Evolutionary conservation across 352 stramenopile genomes (phyloP), one percentile per base, ranked within the genome.

Genomic region (Pythium angustatum): DNA sequence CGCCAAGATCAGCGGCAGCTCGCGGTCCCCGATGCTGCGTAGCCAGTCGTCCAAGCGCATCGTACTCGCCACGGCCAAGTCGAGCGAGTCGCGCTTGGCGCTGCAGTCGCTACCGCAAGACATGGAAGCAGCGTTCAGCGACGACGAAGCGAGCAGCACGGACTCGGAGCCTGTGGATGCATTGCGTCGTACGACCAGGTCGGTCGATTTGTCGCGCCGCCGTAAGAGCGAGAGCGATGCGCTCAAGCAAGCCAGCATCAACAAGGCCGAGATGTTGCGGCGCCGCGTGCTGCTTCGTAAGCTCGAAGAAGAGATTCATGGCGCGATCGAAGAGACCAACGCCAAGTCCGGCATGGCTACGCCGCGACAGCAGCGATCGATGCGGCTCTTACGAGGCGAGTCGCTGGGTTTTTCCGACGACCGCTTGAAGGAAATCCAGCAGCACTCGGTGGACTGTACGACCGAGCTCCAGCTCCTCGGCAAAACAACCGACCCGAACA

Each of bases 171-270:
- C 63, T 7, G 52, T 62, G 11, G 63, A 70, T 31, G 33, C 63
- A 19, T 60, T 5, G 26, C 58, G 24, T 17, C 62, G 55, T 64
- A 71, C 45, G 1, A 38, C 6, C 38, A 45, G 36, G 26, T 24
- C 48, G 12, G 34, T 56, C 5, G 57, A 75, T 72, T 72, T 85
- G 40, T 76, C 71, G 17, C 69, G 75, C 6, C 74, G 83, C 5
- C 81, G 83, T 58, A 88, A 90, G 66, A 92, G 83, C 55, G 81
- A 92, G 64, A 81, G 77, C 47, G 81, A 92, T 62, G 81, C 81
- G 45, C 71, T 85, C 47, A 76, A 77, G 27, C 62, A 85, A 62
- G 72, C 71, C 30, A 85, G 71, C 41, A 48, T 85, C 3, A 71
- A 86, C 41, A 77, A 75, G 44, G 77, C 80, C 44, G 81, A 89